These are phyloP conservation scores for Peronospora farinosa DNA, from an alignment of 352 stramenopile genomes.

Conservation along the genomic window DNA sequence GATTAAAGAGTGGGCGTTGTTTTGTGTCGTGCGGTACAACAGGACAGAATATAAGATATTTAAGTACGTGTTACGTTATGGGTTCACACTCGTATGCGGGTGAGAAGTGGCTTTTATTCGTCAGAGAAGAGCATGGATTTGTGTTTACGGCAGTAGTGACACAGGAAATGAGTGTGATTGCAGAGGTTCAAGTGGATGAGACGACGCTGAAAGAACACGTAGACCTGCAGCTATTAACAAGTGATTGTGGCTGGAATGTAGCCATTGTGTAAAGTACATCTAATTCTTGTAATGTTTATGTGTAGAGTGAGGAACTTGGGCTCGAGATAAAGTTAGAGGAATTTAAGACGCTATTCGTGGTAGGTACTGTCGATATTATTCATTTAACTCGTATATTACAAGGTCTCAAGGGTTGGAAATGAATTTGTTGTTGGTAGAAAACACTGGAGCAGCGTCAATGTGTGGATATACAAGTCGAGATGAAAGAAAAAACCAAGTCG, in stretches of 20 bases:
- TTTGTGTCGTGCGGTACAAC: background rate
- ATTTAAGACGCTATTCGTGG: slow-evolving; percentile 38
- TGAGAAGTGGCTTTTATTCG: slow-evolving; percentile 44
- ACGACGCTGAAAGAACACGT: slow-evolving; percentile 36
- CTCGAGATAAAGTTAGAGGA: slow-evolving; percentile 34
- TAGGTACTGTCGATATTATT: slow-evolving; percentile 10
- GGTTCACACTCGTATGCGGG: slow-evolving; percentile 33
- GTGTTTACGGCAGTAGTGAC: slow-evolving; percentile 34
- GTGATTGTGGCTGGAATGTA: background rate
- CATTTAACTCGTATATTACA: background rate
- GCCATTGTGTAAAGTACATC: background rate
- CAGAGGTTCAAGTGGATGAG: slow-evolving; percentile 30
- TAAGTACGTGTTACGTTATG: background rate
- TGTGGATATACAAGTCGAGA: slow-evolving; percentile 36
- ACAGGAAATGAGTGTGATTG: slow-evolving; percentile 18
- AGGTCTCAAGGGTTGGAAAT: background rate
- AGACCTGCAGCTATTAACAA: background rate
- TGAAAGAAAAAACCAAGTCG: slow-evolving; percentile 15
- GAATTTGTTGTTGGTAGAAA: slow-evolving; percentile 22
- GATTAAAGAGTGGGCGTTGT: too few relatives aligned
- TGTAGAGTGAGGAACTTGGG: slow-evolving; percentile 52
- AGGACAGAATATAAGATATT: background rate
- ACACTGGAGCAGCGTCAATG: slow-evolving; percentile 33
- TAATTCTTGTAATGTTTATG: background rate
- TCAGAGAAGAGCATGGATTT: slow-evolving; percentile 21